A percentile compares a stretch with the other conserved stretches of the same genome.
Evolutionary conservation across 2,329 filamentous ascomycete genomes (phyloP).

Genomic region (Fusarium sp.): DNA sequence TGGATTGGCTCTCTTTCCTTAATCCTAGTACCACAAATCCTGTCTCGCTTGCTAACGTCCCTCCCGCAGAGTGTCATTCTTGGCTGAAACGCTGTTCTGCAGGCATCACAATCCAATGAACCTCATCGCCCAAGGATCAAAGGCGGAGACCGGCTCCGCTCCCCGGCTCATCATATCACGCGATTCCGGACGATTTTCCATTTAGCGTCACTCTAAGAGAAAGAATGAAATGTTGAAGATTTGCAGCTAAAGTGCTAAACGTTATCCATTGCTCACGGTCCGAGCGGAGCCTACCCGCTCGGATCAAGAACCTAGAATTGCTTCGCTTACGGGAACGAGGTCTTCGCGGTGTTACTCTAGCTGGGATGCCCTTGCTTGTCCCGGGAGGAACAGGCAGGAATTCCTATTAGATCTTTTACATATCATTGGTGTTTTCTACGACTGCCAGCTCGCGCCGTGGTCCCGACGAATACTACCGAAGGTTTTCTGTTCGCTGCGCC

Average conservation of each 20-base stretch:
- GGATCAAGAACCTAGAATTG: not conserved
- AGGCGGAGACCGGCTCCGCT: not conserved
- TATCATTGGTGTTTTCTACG: no score
- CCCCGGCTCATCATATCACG: not conserved
- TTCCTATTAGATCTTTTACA: no score
- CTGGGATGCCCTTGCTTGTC: not conserved
- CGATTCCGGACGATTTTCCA: not conserved
- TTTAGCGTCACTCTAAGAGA: not conserved
- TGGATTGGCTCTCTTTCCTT: conserved; percentile 6
- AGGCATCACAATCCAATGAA: not conserved
- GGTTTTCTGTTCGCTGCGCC: not conserved
- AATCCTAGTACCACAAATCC: not conserved
- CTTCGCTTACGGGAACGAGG: conserved; percentile 5
- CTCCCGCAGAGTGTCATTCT: not conserved
- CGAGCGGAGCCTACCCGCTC: not conserved
- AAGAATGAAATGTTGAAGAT: not conserved
- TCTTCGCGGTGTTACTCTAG: not conserved
- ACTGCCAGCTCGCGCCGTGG: no score
- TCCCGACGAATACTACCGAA: not conserved
- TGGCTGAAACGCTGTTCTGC: conserved; percentile 18
- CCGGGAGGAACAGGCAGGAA: not conserved
- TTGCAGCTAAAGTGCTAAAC: not conserved
- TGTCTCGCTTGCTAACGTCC: not conserved
- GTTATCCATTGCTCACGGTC: not conserved
- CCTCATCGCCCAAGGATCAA: not conserved